A percentile compares a stretch with the other conserved stretches of the same genome.
Evolutionary conservation across 2,329 filamentous ascomycete species (phyloP).

Genomic region (Juglanconis oblonga): DNA sequence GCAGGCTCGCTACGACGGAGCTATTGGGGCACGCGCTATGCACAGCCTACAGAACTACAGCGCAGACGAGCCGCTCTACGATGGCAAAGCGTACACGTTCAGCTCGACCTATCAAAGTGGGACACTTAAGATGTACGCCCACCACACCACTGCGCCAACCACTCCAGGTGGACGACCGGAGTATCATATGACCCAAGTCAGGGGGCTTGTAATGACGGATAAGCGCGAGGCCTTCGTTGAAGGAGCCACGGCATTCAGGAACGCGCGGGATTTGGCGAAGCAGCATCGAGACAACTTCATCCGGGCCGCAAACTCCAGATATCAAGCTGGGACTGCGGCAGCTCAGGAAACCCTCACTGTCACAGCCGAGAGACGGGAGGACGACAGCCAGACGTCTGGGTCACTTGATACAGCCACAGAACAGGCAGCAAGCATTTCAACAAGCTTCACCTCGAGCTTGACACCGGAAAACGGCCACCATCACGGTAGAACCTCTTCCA

Average conservation of each 20-base stretch:
- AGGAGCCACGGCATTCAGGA: constrained; percentile 37
- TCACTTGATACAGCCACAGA: constrained; percentile 14
- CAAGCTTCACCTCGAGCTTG: constrained; percentile 18
- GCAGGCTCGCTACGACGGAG: constrained; percentile 37
- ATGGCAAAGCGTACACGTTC: constrained; percentile 37
- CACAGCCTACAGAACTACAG: constrained; percentile 19
- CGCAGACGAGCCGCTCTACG: constrained; percentile 29
- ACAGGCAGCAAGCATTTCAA: constrained; percentile 18
- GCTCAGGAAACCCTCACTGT: constrained; percentile 5
- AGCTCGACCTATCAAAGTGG: constrained; percentile 36
- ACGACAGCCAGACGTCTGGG: constrained; percentile 15
- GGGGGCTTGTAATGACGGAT: constrained; percentile 26
- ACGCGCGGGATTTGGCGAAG: constrained; percentile 20
- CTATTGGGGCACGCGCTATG: constrained; percentile 34
- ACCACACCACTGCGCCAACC: constrained; percentile 31
- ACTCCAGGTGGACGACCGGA: constrained; percentile 29
- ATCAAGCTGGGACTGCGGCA: not conserved
- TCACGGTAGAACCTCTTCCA: not conserved
- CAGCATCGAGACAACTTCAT: constrained; percentile 13
- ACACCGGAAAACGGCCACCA: not conserved
- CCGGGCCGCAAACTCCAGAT: constrained; percentile 21
- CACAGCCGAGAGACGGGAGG: constrained; percentile 14
- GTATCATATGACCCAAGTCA: constrained; percentile 40
- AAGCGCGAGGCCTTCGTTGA: constrained; percentile 29
- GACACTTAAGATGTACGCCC: constrained; percentile 35